Base-by-base conservation (phyloP, 1,284 basidiomycete species). In the Lentinula novae-zelandiae region DNA sequence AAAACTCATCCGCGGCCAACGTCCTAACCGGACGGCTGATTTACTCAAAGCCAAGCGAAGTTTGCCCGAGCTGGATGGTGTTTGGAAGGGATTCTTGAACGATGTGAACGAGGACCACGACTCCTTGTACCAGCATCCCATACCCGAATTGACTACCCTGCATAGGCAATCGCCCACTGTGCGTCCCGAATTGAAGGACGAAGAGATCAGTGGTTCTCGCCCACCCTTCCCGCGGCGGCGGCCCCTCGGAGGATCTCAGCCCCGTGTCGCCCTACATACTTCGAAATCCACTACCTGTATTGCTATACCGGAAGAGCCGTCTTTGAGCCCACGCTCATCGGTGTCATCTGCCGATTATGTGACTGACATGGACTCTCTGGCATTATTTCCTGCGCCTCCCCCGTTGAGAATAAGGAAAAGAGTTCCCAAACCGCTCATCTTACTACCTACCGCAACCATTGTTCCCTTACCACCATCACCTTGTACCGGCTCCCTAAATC, bases 361-460 rank as follows among this genome's bases (percentile, higher is more conserved):
- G 9, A 31, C 51, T 22, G 58, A 60, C 36, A 54, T 60, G 10
- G 49, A 73, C 61, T 67, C 75, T 22, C 67, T 79, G 48, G 73
- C 75, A 9, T 68, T 75, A 54, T 80, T 80, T 65, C 77, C 79
- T 3, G 49, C 65, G 33, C 76, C 77, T 33, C 78, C 79, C n/a
- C 76, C 78, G 49, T 68, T 78, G 17, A 68, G 69, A 33, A 68
- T 73, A 12, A 73, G 73, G 54, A 76, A 72, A 64, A 75, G 72
- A 51, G 34, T 63, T 17, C 75, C 78, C 22, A 71, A 73, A 56
- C 75, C 77, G 33, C 71, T 80, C 49, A 67, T 76, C 27, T 67
- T 80, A 48, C 65, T 65, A 20, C 69, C 74, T 27, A 68, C 67
- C 7, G 62, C 73, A 22, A 63, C 66, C 36, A 64, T 67, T 48